phyloP scores from a whole-genome alignment of 2,329 filamentous ascomycete genomes.

The Magnaporthiopsis rhizophila region DNA sequence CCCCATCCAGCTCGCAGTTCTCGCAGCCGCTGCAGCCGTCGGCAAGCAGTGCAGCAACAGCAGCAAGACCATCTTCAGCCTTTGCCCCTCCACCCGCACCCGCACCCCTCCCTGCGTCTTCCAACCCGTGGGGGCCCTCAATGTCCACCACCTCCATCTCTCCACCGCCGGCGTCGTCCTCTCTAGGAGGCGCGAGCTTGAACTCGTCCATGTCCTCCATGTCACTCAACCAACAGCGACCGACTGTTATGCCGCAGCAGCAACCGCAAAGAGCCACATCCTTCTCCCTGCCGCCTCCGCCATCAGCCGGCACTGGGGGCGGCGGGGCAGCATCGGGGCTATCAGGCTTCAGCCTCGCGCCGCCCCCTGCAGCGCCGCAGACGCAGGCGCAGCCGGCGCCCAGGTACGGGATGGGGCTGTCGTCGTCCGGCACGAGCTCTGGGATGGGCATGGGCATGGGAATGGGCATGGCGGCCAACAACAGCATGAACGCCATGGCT shows the following conservation, averaged over 20 bases:
- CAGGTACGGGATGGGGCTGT: constrained; percentile 16
- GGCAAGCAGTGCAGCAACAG: constrained; percentile 13
- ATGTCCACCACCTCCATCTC: constrained; percentile 10
- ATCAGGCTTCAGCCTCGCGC: constrained; percentile 38
- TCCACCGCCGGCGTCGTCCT: constrained; percentile 24
- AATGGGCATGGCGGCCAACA: constrained; percentile 14
- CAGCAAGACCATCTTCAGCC: constrained; percentile 12
- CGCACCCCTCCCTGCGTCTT: constrained; percentile 12
- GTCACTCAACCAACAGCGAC: constrained; percentile 36
- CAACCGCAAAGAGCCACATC: constrained; percentile 30
- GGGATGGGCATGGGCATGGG: constrained; percentile 9
- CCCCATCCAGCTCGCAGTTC: constrained; percentile 53
- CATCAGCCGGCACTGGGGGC: constrained; percentile 22
- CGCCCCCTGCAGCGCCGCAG: constrained; percentile 28
- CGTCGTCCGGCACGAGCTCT: constrained; percentile 8
- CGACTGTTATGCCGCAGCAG: constrained; percentile 21
- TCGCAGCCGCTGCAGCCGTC: constrained; percentile 50
- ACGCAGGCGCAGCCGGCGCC: constrained; percentile 14
- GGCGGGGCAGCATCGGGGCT: constrained; percentile 14
- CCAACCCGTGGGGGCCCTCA: constrained; percentile 40
- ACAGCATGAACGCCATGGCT: constrained; percentile 16
- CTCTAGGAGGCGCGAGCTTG: constrained; percentile 28
- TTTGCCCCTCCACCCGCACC: constrained; percentile 21
- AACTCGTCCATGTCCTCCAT: constrained; percentile 38
- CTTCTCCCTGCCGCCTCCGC: constrained; percentile 52